Conservation (phyloP, 2,329 filamentous ascomycete genomes). For the Arachnomyces sp. region DNA sequence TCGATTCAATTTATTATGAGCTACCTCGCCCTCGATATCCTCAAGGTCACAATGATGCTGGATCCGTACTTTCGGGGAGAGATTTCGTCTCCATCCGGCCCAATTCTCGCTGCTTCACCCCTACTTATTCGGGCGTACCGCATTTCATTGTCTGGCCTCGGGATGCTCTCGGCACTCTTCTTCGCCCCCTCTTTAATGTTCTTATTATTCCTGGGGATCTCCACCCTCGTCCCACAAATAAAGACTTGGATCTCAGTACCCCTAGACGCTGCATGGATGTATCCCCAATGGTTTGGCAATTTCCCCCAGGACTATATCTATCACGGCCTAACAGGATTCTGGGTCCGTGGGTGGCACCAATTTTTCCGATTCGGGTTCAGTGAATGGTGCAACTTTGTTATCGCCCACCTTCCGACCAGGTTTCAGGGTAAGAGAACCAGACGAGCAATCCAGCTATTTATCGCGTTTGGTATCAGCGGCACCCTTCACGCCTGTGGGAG, state of each 20-base stretch:
- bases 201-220: slow-evolving; percentile 49
- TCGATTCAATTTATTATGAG: slow-evolving; percentile 42
- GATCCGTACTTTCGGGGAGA: slow-evolving; percentile 70
- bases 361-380: slow-evolving; percentile 59
- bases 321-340: slow-evolving; percentile 68
- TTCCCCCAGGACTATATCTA: slow-evolving; percentile 39
- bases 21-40: slow-evolving; percentile 61
- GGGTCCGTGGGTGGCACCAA: slow-evolving; percentile 88
- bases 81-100: slow-evolving; percentile 42
- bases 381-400: slow-evolving; percentile 32
- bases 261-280: slow-evolving; percentile 53
- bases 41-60: slow-evolving; percentile 60
- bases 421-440: slow-evolving; percentile 13
- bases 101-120: slow-evolving; percentile 31
- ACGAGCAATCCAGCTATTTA: slow-evolving; percentile 18
- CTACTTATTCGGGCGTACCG: slow-evolving; percentile 48
- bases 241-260: slow-evolving; percentile 53
- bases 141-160: slow-evolving; percentile 46
- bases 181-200: slow-evolving; percentile 54
- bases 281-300: slow-evolving; percentile 50
- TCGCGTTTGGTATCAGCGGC: slow-evolving; percentile 29
- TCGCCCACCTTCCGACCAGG: slow-evolving; percentile 19
- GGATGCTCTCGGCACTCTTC: slow-evolving; percentile 53
- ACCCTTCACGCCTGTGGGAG: slow-evolving; percentile 63
- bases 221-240: slow-evolving; percentile 41